Evolutionary conservation across 106 monocot species (phyloP).

Genomic region (Gastrodia elata): DNA sequence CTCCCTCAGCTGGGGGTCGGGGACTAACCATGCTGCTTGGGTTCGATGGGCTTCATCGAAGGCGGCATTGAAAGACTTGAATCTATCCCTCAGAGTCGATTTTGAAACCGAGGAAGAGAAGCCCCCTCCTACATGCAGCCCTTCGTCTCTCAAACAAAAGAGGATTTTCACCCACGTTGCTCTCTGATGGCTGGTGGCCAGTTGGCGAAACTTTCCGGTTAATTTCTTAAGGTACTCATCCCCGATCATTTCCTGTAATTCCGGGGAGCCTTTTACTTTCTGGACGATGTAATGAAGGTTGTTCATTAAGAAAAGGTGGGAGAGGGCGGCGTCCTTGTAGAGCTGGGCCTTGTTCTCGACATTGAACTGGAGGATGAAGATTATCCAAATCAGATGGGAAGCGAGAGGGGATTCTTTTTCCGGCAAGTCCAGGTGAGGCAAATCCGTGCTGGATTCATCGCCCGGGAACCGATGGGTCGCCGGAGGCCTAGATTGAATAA

Average conservation of each 20-base stretch:
- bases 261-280: conserved; percentile 62
- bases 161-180: conserved; percentile 74
- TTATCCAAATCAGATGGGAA: conserved; percentile 68
- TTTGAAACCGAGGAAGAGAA: conserved; percentile 64
- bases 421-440: conserved; percentile 27
- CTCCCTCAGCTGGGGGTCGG: conserved; percentile 75
- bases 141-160: conserved; percentile 73
- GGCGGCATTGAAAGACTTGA: conserved; percentile 79
- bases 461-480: conserved; percentile 1
- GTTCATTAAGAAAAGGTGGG: conserved; percentile 85
- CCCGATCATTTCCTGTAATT: conserved; percentile 59
- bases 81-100: conserved; percentile 60
- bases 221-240: conserved; percentile 63
- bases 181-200: conserved; percentile 72
- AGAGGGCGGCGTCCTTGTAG: conserved; percentile 63
- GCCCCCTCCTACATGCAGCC: conserved; percentile 77
- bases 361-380: conserved; percentile 54
- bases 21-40: conserved; percentile 72
- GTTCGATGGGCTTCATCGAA: conserved; percentile 80
- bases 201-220: conserved; percentile 55
- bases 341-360: conserved; percentile 55
- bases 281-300: conserved; percentile 86
- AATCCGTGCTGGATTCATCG: conserved; percentile 9
- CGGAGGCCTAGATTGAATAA: conserved; percentile 52
- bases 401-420: conserved; percentile 46